Percentiles rank a stretch among this genome's conserved stretches.
Conservation (phyloP, 768 basidiomycete species). For the Nevesoporus exiguus region DNA sequence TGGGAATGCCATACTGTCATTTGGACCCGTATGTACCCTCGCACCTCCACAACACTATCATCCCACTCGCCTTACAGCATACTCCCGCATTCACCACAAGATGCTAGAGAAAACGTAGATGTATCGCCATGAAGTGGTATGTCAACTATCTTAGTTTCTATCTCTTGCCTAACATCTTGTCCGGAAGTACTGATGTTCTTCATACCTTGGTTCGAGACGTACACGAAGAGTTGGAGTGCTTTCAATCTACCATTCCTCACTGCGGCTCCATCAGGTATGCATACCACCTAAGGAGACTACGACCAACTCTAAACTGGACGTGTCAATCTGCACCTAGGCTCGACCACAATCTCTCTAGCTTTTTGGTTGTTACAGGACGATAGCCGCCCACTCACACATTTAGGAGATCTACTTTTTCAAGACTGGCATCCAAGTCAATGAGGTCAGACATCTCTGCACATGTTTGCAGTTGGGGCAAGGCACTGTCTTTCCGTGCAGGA, state of each 20-base stretch:
- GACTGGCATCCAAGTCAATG: conserved; percentile 81
- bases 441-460: conserved; percentile 84
- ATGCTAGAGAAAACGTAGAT: conserved; percentile 65
- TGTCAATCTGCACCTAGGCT: conserved; percentile 45
- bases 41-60: conserved; percentile 72
- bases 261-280: conserved; percentile 82
- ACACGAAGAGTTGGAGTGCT: conserved; percentile 90
- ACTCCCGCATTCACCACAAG: conserved; percentile 81
- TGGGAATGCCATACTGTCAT: conserved; percentile 72
- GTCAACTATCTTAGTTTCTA: not conserved
- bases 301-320: not conserved
- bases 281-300: conserved; percentile 2
- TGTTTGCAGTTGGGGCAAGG: conserved; percentile 86
- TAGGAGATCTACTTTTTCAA: conserved; percentile 88
- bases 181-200: conserved; percentile 79
- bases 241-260: conserved; percentile 85
- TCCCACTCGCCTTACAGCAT: conserved; percentile 73
- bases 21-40: conserved; percentile 78
- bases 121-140: conserved; percentile 69
- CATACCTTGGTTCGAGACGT: conserved; percentile 82
- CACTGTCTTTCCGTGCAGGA: conserved; percentile 77
- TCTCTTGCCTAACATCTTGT: not conserved
- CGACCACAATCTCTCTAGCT: conserved; percentile 88
- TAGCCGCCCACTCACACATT: conserved; percentile 69
- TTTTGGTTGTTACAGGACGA: conserved; percentile 87